A percentile compares a stretch with the other conserved stretches of the same genome.
Conservation (phyloP, 768 basidiomycete genomes). For the Tulasnella sp. region DNA sequence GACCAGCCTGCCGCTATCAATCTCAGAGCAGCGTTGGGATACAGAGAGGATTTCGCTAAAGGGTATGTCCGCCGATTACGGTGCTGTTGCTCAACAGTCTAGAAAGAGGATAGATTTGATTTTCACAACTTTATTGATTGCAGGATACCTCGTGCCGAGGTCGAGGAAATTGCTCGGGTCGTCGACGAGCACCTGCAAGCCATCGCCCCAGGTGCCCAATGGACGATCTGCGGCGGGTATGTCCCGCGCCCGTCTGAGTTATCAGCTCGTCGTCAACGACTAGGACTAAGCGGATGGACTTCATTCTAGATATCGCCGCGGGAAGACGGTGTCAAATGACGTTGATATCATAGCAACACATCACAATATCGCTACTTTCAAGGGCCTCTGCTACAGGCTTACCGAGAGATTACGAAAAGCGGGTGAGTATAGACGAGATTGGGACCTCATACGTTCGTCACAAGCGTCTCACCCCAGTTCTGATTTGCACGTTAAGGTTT, state of each 20-base stretch:
- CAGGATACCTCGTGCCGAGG: slow-evolving; percentile 75
- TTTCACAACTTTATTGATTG: no score
- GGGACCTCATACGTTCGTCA: background rate
- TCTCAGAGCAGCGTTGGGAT: slow-evolving; percentile 9
- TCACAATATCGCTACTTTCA: slow-evolving; percentile 55
- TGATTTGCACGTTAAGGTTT: no score
- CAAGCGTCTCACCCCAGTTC: no score
- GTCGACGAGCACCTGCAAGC: slow-evolving; percentile 68
- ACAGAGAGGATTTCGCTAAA: slow-evolving; percentile 29
- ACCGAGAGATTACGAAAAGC: slow-evolving; percentile 59
- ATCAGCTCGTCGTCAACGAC: no score
- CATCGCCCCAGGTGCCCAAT: slow-evolving; percentile 67
- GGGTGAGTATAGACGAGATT: slow-evolving; percentile 47
- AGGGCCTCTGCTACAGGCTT: slow-evolving; percentile 64
- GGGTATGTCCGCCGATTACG: slow-evolving; percentile 1
- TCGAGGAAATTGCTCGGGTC: slow-evolving; percentile 70
- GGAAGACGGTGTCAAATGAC: slow-evolving; percentile 80
- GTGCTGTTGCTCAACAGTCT: background rate
- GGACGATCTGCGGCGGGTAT: slow-evolving; percentile 83
- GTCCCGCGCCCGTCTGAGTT: background rate
- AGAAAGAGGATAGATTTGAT: background rate
- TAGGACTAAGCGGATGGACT: slow-evolving; percentile 7
- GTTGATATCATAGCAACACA: slow-evolving; percentile 90
- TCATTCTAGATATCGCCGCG: slow-evolving; percentile 71
- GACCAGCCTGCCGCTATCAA: slow-evolving; percentile 19